Base-by-base conservation (phyloP, 129 eudicot genomes). In the Tagetes patula region DNA sequence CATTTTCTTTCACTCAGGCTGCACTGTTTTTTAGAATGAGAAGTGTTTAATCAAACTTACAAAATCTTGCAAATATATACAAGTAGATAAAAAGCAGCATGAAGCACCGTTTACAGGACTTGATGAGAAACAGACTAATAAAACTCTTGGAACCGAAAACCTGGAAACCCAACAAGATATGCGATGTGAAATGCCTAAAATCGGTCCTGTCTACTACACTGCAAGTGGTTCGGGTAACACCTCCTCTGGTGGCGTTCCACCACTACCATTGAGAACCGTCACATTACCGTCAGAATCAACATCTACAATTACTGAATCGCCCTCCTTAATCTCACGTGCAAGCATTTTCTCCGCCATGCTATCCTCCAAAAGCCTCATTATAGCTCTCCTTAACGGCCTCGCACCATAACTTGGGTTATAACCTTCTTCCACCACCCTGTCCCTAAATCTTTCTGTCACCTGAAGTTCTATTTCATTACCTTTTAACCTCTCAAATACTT, bases 191-290 rank as follows among this genome's bases (percentile, higher is more conserved):
- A 74, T 11, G 31, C 34, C 39, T 5, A 13, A 48, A 61, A 48
- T 10, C 2, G 4, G 39, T 13, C 69, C 7, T 30, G 56, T 41
- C 32, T 11, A 54, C 80, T 68, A 76, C 75, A 76, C 50, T 20
- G 62, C 52, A 68, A 76, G 20, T 2, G 80, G 69, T 33, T 76
- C 82, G 12, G 77, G 72, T 34, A 78, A 50, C 32, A 50, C 50
- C 72, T 48, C 73, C 73, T 88, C 97, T 0, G 88, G 77, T 1
- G 85, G 84, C 31, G 87, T 81, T 11, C 91, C 96, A 61, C 86
- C 82, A 48, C 79, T 78, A 2, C 93, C 91, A 54, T 83, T 86
- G 12, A 93, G 92, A 75, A 90, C 98, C 27, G 90, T 77, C 36
- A 77, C 81, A 9, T 66, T 68, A 27, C 84, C 81, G 1, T 74